Percentiles rank a stretch among this genome's conserved stretches.
Conservation (phyloP, 345 rosid genomes). For the Syzygium grande region DNA sequence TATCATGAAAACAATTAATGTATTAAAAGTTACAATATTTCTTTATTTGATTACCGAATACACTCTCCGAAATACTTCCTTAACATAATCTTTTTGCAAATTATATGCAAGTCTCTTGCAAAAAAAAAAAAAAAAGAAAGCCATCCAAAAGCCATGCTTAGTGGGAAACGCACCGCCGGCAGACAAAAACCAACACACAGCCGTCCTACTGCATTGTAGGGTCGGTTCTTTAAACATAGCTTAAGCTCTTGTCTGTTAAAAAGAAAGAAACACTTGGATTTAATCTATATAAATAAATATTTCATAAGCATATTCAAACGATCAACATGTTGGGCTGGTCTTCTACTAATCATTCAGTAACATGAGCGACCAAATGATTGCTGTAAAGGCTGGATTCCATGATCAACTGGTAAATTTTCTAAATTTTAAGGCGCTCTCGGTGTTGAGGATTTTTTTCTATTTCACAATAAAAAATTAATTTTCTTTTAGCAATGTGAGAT, state of each 20-base stretch:
- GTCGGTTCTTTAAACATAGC: not conserved
- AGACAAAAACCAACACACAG: conserved; percentile 27
- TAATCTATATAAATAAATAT: not conserved
- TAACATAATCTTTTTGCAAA: not conserved
- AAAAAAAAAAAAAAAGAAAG: not conserved
- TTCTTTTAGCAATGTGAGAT: not conserved
- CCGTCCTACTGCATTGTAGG: conserved; percentile 28
- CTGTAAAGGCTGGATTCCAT: not conserved
- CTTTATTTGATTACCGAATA: not conserved
- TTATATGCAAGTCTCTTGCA: not conserved
- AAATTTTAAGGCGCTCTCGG: not conserved
- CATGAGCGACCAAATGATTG: conserved; percentile 20
- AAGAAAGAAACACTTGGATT: not conserved
- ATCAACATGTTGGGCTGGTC: not conserved
- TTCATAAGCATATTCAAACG: not conserved
- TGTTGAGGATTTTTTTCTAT: not conserved
- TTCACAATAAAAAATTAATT: not conserved
- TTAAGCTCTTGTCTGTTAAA: not conserved
- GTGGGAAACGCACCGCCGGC: conserved; percentile 61
- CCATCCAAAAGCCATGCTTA: not conserved
- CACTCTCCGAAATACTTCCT: not conserved
- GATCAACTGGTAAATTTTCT: not conserved
- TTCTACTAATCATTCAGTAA: conserved; percentile 3
- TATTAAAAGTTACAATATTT: not conserved
- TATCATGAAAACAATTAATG: not conserved